A percentile compares a stretch with the other conserved stretches of the same genome.
Conservation (phyloP, 108 stramenopile species). For the Seminavis robusta region DNA sequence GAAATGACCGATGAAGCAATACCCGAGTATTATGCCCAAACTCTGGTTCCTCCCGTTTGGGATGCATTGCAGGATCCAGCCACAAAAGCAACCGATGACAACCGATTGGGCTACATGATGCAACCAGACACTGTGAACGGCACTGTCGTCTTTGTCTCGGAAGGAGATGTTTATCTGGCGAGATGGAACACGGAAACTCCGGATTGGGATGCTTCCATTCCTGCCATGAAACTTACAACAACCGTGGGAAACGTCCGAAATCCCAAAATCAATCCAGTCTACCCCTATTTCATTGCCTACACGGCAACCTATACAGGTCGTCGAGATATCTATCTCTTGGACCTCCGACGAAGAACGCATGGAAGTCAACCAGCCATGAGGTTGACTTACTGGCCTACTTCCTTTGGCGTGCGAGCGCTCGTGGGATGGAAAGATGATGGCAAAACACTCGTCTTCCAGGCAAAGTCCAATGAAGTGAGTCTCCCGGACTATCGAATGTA, state of each 20-base stretch:
- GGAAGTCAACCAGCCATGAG: constrained; percentile 24
- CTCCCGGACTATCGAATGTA: constrained; percentile 60
- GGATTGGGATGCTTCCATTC: not conserved
- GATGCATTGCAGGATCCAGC: not conserved
- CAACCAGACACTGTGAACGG: constrained; percentile 49
- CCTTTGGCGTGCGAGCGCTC: constrained; percentile 25
- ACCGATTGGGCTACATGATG: constrained; percentile 37
- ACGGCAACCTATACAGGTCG: constrained; percentile 62
- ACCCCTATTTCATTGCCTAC: constrained; percentile 47
- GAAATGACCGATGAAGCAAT: not conserved
- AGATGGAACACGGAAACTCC: not conserved
- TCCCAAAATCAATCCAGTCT: constrained; percentile 48
- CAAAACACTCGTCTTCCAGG: constrained; percentile 38
- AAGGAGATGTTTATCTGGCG: constrained; percentile 66
- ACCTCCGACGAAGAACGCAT: constrained; percentile 20
- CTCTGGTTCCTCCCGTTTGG: not conserved
- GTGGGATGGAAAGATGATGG: constrained; percentile 46
- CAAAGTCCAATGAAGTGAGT: constrained; percentile 35
- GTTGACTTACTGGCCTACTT: constrained; percentile 43
- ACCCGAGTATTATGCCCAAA: not conserved
- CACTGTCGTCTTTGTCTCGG: constrained; percentile 56
- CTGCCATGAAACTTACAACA: constrained; percentile 58
- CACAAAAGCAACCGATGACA: not conserved
- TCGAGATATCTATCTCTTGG: constrained; percentile 61
- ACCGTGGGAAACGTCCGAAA: constrained; percentile 63